Base-by-base conservation (phyloP, 352 stramenopile genomes). In the Globisporangium iwayamae region DNA sequence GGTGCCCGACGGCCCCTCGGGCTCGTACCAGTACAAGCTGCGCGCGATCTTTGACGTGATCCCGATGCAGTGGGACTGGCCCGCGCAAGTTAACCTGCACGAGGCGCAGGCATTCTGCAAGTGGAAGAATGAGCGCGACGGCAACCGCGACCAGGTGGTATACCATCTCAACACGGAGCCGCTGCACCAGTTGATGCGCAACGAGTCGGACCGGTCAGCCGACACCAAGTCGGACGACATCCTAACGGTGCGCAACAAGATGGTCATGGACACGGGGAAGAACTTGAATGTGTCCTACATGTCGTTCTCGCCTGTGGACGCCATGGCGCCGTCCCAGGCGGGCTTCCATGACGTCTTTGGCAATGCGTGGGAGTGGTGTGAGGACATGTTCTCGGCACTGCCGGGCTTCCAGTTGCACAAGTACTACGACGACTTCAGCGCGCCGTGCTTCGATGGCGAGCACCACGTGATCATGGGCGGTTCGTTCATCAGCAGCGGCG, bases 361-460 rank as follows among this genome's bases (percentile, higher is more conserved):
- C 46, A 99, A 98, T 75, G 91, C 87, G 28, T 99, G 96, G 96
- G 93, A 99, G 72, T 98, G 93, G 93, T 97, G 89, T 43, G 94
- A 98, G 70, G 96, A 98, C 77, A 81, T 92, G 69, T 98, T 99
- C 66, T 96, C 90, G 55, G 85, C 95, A 45, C 83, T 99, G 10
- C 88, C 94, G 14, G 90, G 90, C 32, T 98, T 98, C 68, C 73
- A 93, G 34, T 76, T 97, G 48, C 87, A 96, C 68, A 75, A 72
- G 59, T 92, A 98, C 51, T 99, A 99, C 78, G 95, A 99, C 73
- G 96, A 99, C 74, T 99, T 99, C 67, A 98, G 90, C 34, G 93
- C 96, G 51, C 96, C 96, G n/a, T 99, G 96, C 76, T 99, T 98
- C 73, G 96, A 99, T 70, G 96, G 95, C 36, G 94, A 98, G 65